Evolutionary conservation across 495 filamentous ascomycete species (phyloP).

Genomic region (Hypoxylon intermedium): DNA sequence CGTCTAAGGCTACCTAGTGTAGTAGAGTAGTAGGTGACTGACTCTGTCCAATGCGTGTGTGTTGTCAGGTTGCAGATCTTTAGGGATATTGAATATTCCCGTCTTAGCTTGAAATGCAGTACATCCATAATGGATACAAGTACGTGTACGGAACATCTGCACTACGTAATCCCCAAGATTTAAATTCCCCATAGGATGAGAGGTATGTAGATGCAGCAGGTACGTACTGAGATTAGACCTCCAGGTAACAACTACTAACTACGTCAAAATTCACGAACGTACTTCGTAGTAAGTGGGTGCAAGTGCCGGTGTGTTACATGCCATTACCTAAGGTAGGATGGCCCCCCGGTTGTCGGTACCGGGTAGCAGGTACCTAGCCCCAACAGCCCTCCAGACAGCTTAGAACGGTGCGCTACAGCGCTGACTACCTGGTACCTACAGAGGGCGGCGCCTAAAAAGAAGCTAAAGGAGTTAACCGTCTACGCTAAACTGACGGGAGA

Average conservation of each 20-base stretch:
- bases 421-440: too few relatives aligned
- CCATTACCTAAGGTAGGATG: not conserved
- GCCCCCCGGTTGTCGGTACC: slow-evolving; percentile 24
- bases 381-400: not conserved
- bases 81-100: slow-evolving; percentile 9
- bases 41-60: not conserved
- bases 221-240: too few relatives aligned
- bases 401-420: not conserved
- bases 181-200: too few relatives aligned
- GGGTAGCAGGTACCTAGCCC: slow-evolving; percentile 1
- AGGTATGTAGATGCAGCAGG: too few relatives aligned
- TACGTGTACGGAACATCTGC: slow-evolving; percentile 11
- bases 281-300: too few relatives aligned
- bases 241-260: too few relatives aligned
- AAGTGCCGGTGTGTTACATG: slow-evolving; percentile 11
- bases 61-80: slow-evolving; percentile 22
- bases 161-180: slow-evolving; percentile 23
- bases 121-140: slow-evolving; percentile 12
- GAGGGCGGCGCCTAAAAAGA: slow-evolving; percentile 4
- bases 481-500: slow-evolving; percentile 24
- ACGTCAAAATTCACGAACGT: not conserved
- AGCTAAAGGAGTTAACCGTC: slow-evolving; percentile 1
- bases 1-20: slow-evolving; percentile 10
- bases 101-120: not conserved
- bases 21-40: slow-evolving; percentile 6